Evolutionary conservation across 2,329 filamentous ascomycete species (phyloP).

Genomic region (Pseudomassariella vexata): DNA sequence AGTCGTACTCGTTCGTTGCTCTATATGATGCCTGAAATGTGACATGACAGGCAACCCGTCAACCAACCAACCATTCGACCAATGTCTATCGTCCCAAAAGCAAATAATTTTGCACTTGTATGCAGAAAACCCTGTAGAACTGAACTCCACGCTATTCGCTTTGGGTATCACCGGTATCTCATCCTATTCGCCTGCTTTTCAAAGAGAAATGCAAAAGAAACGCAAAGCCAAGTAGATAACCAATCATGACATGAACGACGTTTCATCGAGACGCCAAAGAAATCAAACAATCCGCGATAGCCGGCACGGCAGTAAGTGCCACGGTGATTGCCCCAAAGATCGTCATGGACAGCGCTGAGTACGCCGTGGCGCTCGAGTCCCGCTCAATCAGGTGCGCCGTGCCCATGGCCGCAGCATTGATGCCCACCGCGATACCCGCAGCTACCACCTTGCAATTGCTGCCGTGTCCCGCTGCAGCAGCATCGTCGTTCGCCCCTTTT

Average conservation of each 20-base stretch:
- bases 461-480: background rate
- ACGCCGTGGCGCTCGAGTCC: conserved; percentile 45
- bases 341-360: conserved; percentile 52
- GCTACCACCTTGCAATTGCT: conserved; percentile 31
- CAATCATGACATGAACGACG: background rate
- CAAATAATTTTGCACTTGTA: no score
- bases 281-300: conserved; percentile 33
- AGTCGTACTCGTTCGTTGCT: no score
- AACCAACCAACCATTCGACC: no score
- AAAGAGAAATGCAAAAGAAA: no score
- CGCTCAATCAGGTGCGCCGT: conserved; percentile 52
- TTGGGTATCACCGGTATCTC: no score
- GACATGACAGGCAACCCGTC: no score
- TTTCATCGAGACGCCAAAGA: conserved; percentile 22
- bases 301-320: conserved; percentile 43
- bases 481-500: background rate
- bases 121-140: no score
- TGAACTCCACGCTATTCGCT: no score
- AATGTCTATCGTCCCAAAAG: no score
- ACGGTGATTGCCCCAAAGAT: conserved; percentile 52
- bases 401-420: conserved; percentile 57
- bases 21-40: no score
- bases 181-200: no score
- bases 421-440: conserved; percentile 46
- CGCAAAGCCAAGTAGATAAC: no score